phyloP scores from a whole-genome alignment of 2,329 filamentous ascomycete species.

The Colletotrichum eremochloae region DNA sequence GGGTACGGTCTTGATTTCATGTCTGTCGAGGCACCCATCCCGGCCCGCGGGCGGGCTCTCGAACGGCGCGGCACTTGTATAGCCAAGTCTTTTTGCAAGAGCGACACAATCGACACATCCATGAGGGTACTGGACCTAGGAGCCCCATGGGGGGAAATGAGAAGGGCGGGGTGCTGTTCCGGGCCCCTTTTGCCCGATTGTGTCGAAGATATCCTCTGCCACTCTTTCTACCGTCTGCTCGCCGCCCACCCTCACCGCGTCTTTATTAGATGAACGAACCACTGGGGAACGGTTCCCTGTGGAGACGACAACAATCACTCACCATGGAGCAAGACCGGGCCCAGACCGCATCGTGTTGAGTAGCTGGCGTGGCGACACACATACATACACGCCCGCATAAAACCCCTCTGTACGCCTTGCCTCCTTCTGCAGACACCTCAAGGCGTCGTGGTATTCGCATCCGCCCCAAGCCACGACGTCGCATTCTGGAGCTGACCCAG shows the following conservation, averaged over 20 bases:
- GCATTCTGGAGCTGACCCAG: constrained; percentile 12
- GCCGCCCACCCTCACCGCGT: background rate
- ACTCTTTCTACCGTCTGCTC: background rate
- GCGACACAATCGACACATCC: background rate
- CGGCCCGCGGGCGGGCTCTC: background rate
- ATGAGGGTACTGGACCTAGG: background rate
- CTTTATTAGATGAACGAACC: background rate
- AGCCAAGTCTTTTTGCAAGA: background rate
- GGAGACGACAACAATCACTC: background rate
- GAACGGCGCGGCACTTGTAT: background rate
- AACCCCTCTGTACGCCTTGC: background rate
- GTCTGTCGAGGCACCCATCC: background rate
- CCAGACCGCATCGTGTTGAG: background rate
- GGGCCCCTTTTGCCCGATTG: background rate
- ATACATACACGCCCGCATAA: background rate
- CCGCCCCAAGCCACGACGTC: constrained; percentile 9
- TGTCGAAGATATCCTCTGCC: background rate
- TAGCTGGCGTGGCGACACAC: background rate
- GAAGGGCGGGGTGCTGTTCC: background rate
- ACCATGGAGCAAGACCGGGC: background rate
- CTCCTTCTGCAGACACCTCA: background rate
- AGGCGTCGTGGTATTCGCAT: constrained; percentile 4
- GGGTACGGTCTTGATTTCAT: background rate
- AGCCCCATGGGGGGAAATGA: no score
- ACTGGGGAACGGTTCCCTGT: background rate